Evolutionary conservation across 768 basidiomycete genomes (phyloP), one percentile per base, ranked within the genome.

Genomic region (Lanmaoa pseudosensibilis): DNA sequence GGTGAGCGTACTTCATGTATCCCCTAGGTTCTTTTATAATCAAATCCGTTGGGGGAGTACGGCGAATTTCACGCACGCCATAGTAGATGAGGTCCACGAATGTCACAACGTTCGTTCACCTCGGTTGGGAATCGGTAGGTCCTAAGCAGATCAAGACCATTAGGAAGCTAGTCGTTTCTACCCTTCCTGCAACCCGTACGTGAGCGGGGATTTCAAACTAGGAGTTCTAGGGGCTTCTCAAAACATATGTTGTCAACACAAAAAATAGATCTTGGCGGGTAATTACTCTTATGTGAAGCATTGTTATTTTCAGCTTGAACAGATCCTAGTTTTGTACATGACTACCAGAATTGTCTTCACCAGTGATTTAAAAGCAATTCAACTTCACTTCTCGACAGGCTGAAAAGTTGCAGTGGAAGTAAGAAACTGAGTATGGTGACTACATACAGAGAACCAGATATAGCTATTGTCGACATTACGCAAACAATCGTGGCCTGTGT

Each of bases 361-460:
- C 7, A 3, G n/a, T 30, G n/a, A n/a, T n/a, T n/a, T n/a, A 15
- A 33, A 6, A 4, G 16, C 15, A 15, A 19, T 13, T 23, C 21
- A 18, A 33, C 21, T 47, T 23, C 4, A 3, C 16, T 23, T 5
- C 36, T 16, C 8, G 49, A 32, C 37, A 1, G 13, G 19, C 12
- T 5, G 19, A 12, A 32, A 46, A 39, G 2, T 41, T 38, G 19
- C 5, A 15, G 19, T 33, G 13, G 27, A 30, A 48, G 46, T 43
- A 60, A 58, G 51, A 55, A 44, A 34, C 34, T 15, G 27, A 61
- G 43, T 49, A 62, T 33, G 27, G 50, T 4, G 34, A 55, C 54
- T 65, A 72, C 64, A 66, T 58, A 70, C 58, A 61, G 21, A 47
- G 39, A 48, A 58, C 50, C 21, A 61, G 39, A 67, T 49, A 52